phyloP scores from a whole-genome alignment of 306 rosid genomes.

The Dalbergia cochinchinensis region DNA sequence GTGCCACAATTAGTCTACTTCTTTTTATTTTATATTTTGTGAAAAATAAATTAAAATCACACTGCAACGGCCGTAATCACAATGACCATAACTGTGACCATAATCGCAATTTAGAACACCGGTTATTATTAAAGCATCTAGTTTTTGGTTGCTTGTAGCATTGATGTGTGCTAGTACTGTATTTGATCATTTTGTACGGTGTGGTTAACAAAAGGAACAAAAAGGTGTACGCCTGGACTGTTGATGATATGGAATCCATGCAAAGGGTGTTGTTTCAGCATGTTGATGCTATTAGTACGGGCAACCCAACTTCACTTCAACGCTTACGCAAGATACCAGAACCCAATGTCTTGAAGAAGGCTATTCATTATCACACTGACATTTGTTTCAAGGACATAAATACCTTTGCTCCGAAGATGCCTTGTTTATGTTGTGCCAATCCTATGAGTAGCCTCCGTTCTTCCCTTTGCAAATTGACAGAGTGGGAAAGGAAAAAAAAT shows the following conservation, averaged over 20 bases:
- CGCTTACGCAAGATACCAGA: conserved; percentile 71
- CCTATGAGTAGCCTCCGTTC: conserved; percentile 5
- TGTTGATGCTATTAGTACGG: conserved; percentile 84
- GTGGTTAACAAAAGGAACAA: conserved; percentile 68
- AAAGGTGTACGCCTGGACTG: conserved; percentile 92
- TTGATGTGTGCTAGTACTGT: not conserved
- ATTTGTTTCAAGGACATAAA: too few relatives aligned
- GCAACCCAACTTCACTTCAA: conserved; percentile 78
- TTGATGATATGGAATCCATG: conserved; percentile 82
- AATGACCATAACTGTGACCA: too few relatives aligned
- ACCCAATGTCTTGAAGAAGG: conserved; percentile 82
- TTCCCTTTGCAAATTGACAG: not conserved
- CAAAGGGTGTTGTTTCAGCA: conserved; percentile 65
- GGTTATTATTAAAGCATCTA: conserved; percentile 4
- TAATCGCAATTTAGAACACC: too few relatives aligned
- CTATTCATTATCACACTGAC: conserved; percentile 59
- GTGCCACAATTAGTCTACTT: too few relatives aligned
- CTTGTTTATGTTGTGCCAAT: conserved; percentile 5
- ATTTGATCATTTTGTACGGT: conserved; percentile 29
- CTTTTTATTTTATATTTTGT: too few relatives aligned
- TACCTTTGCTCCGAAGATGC: not conserved
- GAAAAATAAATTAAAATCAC: too few relatives aligned
- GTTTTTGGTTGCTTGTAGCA: not conserved
- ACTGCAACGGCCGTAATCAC: too few relatives aligned
- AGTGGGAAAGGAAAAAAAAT: too few relatives aligned